phyloP scores from a whole-genome alignment of 2,329 filamentous ascomycete genomes.

The Cordyceps cicadae region DNA sequence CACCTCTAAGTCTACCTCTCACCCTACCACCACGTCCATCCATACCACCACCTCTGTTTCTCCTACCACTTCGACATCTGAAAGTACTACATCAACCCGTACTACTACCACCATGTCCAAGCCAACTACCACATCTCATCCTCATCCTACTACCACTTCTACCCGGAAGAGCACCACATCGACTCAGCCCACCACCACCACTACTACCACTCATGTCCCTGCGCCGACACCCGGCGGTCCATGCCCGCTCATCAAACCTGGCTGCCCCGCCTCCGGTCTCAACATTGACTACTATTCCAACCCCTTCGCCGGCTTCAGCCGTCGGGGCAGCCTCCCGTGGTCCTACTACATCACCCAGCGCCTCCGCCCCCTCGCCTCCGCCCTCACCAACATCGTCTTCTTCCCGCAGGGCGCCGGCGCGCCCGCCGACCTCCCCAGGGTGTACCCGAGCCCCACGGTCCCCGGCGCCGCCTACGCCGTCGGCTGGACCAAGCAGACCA shows the following conservation, averaged over 20 bases:
- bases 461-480: constrained; percentile 10
- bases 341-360: constrained; percentile 18
- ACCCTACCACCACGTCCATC: not conserved
- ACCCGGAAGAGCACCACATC: not conserved
- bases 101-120: not conserved
- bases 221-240: not conserved
- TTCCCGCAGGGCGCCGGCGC: constrained; percentile 15
- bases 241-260: not conserved
- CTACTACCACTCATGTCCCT: not conserved
- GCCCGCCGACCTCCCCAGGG: not conserved
- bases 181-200: not conserved
- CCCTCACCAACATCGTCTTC: constrained; percentile 13
- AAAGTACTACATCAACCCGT: not conserved
- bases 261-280: not conserved
- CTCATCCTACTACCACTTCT: not conserved
- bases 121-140: not conserved
- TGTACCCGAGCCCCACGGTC: constrained; percentile 5
- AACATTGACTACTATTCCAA: constrained; percentile 19
- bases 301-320: constrained; percentile 16
- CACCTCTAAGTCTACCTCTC: not conserved
- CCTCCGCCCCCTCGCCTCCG: constrained; percentile 12
- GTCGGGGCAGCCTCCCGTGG: constrained; percentile 13
- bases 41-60: not conserved
- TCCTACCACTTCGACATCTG: not conserved
- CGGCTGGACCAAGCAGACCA: constrained; percentile 11